phyloP scores from a whole-genome alignment of 257 asterid genomes.

The Fraxinus quadrangulata region DNA sequence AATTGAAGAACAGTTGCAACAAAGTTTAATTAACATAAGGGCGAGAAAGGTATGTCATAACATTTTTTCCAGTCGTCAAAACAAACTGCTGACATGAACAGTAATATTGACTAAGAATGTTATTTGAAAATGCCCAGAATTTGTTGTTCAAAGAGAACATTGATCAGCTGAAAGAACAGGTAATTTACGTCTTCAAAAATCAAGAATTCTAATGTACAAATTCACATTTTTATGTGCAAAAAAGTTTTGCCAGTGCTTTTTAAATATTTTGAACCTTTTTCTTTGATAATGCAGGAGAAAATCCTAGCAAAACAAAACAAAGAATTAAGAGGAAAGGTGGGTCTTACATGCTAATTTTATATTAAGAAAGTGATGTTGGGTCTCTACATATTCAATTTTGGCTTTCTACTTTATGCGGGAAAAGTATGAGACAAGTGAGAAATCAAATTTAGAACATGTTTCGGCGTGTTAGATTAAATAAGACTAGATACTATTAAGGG shows the following conservation, averaged over 20 bases:
- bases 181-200: conserved; percentile 14
- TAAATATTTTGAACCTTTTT: background rate
- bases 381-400: background rate
- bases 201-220: background rate
- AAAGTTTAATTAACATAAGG: conserved; percentile 48
- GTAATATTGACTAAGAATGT: background rate
- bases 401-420: background rate
- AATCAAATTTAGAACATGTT: background rate
- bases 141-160: conserved; percentile 36
- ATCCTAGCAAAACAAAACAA: conserved; percentile 38
- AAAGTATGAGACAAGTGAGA: background rate
- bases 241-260: background rate
- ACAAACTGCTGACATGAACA: background rate
- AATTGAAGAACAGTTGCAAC: conserved; percentile 46
- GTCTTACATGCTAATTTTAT: background rate
- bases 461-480: too few relatives aligned
- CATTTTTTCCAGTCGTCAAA: background rate
- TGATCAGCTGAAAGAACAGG: conserved; percentile 49
- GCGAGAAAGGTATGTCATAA: conserved; percentile 47
- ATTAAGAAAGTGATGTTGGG: background rate
- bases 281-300: conserved; percentile 43
- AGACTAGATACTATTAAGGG: background rate
- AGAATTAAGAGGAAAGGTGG: conserved; percentile 48
- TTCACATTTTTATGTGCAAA: background rate
- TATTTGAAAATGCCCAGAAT: conserved; percentile 30